Evolutionary conservation across 2,329 filamentous ascomycete species (phyloP).

Genomic region (Fusarium nematophilum): DNA sequence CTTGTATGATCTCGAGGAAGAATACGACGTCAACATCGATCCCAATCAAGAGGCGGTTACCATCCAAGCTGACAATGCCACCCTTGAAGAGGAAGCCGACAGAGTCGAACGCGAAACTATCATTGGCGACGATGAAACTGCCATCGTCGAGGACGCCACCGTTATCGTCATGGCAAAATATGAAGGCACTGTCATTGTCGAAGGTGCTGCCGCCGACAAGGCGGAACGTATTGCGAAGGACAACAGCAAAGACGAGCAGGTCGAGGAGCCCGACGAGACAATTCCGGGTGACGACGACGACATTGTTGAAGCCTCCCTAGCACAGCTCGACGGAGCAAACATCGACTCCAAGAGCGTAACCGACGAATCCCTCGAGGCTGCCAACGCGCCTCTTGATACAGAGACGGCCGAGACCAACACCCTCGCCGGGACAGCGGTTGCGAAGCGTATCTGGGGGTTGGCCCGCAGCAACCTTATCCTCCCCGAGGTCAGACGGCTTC

Average conservation of each 20-base stretch:
- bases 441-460: background rate
- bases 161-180: no score
- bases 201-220: no score
- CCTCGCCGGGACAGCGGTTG: background rate
- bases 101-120: no score
- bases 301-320: background rate
- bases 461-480: slow-evolving; percentile 6
- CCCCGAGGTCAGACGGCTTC: background rate
- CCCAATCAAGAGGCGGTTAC: no score
- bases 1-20: background rate
- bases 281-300: background rate
- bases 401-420: background rate
- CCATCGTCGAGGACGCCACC: background rate
- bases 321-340: background rate
- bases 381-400: no score
- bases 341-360: background rate
- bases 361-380: background rate
- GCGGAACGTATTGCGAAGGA: no score
- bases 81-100: no score
- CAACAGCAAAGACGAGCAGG: background rate
- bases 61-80: no score
- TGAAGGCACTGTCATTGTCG: no score
- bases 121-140: background rate
- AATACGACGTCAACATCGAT: background rate
- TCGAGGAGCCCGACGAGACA: background rate